These are phyloP conservation scores for Aureococcus anophagefferens DNA, from an alignment of 108 stramenopile species.

Conservation along the genomic window DNA sequence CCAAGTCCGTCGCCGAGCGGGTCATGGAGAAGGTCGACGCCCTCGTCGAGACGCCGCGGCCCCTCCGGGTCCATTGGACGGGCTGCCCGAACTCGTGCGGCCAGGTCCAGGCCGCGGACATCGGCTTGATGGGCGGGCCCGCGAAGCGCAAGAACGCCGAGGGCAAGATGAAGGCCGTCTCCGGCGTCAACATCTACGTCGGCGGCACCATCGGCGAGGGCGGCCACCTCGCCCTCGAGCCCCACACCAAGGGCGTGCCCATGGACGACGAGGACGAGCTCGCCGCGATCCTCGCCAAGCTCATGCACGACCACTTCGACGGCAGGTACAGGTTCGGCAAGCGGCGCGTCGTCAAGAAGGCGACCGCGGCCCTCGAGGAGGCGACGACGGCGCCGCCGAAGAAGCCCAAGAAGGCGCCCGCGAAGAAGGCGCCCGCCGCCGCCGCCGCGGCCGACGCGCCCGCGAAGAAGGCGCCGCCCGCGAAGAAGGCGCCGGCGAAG, in stretches of 20 bases:
- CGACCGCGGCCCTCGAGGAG: too few relatives aligned
- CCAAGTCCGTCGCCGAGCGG: constrained; percentile 65
- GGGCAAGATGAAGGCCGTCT: constrained; percentile 76
- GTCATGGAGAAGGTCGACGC: constrained; percentile 62
- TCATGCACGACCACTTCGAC: constrained; percentile 64
- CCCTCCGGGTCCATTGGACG: constrained; percentile 87
- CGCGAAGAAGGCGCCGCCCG: too few relatives aligned
- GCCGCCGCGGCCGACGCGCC: too few relatives aligned
- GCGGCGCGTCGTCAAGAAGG: too few relatives aligned
- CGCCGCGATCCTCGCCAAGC: constrained; percentile 58
- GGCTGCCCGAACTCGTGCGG: constrained; percentile 90
- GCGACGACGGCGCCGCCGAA: too few relatives aligned
- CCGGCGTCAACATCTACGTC: constrained; percentile 85
- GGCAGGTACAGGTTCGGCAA: constrained; percentile 26
- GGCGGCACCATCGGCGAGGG: constrained; percentile 62
- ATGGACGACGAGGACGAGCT: constrained; percentile 56
- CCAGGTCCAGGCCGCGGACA: constrained; percentile 86
- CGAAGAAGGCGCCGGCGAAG: too few relatives aligned
- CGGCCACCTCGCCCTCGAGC: constrained; percentile 66
- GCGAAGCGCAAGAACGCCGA: constrained; percentile 58
- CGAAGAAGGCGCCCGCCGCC: too few relatives aligned
- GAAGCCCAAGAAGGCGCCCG: too few relatives aligned
- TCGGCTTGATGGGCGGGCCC: constrained; percentile 89
- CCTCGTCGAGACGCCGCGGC: constrained; percentile 60
- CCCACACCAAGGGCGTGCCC: constrained; percentile 53